These are phyloP conservation scores for Mollisia scopiformis DNA, from an alignment of 2,329 filamentous ascomycete species.

Conservation along the genomic window DNA sequence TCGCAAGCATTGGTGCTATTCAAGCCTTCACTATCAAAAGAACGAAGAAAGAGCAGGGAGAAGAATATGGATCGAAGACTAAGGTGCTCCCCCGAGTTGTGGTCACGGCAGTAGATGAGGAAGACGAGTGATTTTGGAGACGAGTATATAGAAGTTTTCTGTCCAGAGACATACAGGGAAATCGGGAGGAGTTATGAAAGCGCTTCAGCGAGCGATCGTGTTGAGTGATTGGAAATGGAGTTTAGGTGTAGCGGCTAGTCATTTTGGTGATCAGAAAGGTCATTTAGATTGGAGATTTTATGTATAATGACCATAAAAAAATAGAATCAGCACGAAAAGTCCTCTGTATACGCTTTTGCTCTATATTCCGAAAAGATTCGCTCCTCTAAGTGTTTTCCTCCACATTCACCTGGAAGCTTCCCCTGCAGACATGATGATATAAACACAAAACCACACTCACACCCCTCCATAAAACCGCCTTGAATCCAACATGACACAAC, in stretches of 20 bases:
- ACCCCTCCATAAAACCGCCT: no score
- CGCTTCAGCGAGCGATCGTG: neutral
- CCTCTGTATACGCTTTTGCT: no score
- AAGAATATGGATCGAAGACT: conserved; percentile 14
- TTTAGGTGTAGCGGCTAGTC: neutral
- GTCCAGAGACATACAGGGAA: no score
- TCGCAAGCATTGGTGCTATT: conserved; percentile 58
- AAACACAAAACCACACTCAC: no score
- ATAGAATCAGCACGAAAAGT: no score
- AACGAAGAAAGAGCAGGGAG: conserved; percentile 11
- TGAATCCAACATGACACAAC: no score
- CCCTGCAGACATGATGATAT: no score
- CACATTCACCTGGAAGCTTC: no score
- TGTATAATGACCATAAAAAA: neutral
- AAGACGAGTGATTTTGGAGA: neutral
- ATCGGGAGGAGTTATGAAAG: neutral
- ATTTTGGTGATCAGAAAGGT: neutral
- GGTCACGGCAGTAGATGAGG: neutral
- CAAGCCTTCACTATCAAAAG: conserved; percentile 55
- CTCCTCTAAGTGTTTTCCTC: no score
- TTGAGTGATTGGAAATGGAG: neutral
- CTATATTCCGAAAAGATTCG: no score
- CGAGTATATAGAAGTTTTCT: neutral
- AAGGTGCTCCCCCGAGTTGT: conserved; percentile 7
- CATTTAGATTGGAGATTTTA: neutral